These are phyloP conservation scores for Leptomonas pyrrhocoris DNA, from an alignment of 208 protist genomes.

Conservation along the genomic window DNA sequence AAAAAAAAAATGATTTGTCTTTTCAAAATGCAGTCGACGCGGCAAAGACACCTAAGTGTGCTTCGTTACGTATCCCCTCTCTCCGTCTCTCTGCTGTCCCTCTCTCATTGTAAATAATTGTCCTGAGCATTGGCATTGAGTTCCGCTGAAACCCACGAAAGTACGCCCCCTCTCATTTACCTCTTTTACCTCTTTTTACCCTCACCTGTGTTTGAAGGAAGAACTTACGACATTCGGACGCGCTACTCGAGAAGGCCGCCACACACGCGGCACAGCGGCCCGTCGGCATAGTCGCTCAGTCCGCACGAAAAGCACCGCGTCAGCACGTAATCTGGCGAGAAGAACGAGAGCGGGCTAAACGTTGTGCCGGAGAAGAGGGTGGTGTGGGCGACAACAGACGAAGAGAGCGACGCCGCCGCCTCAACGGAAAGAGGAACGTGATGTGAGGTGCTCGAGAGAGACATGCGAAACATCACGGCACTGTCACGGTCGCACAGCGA, in stretches of 20 bases:
- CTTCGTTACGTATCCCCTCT: not conserved
- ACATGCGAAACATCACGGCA: slow-evolving; percentile 24
- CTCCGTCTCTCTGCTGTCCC: slow-evolving; percentile 6
- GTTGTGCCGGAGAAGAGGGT: slow-evolving; percentile 79
- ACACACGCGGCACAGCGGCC: slow-evolving; percentile 75
- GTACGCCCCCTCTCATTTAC: not conserved
- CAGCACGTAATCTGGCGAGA: slow-evolving; percentile 57
- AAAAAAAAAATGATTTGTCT: too few species aligned
- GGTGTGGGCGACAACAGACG: slow-evolving; percentile 44
- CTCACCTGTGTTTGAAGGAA: not conserved
- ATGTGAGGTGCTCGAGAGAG: slow-evolving; percentile 34
- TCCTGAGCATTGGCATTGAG: not conserved
- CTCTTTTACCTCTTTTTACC: not conserved
- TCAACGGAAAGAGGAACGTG: slow-evolving; percentile 9
- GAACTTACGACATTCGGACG: not conserved
- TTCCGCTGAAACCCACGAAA: not conserved
- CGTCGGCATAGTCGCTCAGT: slow-evolving; percentile 62
- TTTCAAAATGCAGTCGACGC: too few species aligned
- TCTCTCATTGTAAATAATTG: not conserved
- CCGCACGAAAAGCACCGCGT: slow-evolving; percentile 65
- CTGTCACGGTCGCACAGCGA: slow-evolving; percentile 54
- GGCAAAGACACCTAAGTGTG: too few species aligned
- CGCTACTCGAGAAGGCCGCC: slow-evolving; percentile 61
- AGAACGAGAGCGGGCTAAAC: slow-evolving; percentile 71
- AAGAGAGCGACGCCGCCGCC: not conserved